A percentile compares a stretch with the other conserved stretches of the same genome.
Evolutionary conservation across 164 flowering plant genomes (phyloP).

Genomic region (Magnolia sinica): DNA sequence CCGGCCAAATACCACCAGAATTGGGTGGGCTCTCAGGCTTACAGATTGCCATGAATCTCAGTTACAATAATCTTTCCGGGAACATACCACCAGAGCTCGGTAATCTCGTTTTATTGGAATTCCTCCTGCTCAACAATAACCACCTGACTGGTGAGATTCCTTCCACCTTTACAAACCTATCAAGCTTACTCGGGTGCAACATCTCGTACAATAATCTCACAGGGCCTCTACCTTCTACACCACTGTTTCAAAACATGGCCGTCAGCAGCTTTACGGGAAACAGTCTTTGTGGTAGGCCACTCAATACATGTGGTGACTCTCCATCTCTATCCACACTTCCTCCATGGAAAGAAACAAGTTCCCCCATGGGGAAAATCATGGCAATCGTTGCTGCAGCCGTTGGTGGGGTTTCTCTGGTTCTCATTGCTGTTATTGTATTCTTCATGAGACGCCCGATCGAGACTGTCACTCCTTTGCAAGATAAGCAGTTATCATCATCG

Average conservation of each 20-base stretch:
- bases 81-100: constrained; percentile 77
- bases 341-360: constrained; percentile 18
- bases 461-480: constrained; percentile 33
- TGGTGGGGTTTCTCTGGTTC: constrained; percentile 76
- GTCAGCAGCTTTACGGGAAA: constrained; percentile 63
- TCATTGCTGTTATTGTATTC: constrained; percentile 58
- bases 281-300: constrained; percentile 82
- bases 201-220: constrained; percentile 75
- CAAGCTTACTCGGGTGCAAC: constrained; percentile 76
- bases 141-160: constrained; percentile 81
- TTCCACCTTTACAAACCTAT: constrained; percentile 52
- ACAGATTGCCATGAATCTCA: constrained; percentile 92
- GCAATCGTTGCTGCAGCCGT: constrained; percentile 52
- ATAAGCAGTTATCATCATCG: constrained; percentile 37
- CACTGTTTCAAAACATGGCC: constrained; percentile 64
- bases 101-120: constrained; percentile 60
- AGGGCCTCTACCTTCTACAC: constrained; percentile 67
- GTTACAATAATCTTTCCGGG: constrained; percentile 72
- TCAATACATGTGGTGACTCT: constrained; percentile 40
- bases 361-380: constrained; percentile 55
- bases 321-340: constrained; percentile 27
- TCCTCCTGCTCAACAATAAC: constrained; percentile 74
- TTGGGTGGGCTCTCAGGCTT: constrained; percentile 75
- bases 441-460: constrained; percentile 57
- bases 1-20: constrained; percentile 71